Evolutionary conservation across 768 basidiomycete genomes (phyloP), one percentile per base, ranked within the genome.

Genomic region (Leccinum imitatum): DNA sequence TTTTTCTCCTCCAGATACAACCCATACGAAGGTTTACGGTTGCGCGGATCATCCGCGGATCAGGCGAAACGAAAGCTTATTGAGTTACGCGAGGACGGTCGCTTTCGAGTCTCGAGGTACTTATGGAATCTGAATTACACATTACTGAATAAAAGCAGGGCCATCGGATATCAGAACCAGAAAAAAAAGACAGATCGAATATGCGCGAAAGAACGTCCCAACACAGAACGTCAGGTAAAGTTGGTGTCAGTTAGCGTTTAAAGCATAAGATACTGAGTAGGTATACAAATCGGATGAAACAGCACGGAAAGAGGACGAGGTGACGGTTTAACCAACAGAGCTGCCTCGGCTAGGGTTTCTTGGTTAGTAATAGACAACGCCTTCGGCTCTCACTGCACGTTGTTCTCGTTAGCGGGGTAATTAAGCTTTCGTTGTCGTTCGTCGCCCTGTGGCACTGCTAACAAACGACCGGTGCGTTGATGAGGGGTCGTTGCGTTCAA

Each of bases 181-280:
- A 51, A 54, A 51, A 65, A 19, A 46, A 46, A 35, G 37, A 37
- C n/a, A 51, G 53, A 27, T 53, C 53, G 47, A 46, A 62, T 46
- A 50, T 54, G 50, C 37, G 53, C 54, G 48, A 54, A 23, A 53
- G 33, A 56, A 59, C 44, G n/a, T 5, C 46, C 50, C 53, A 63
- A 60, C 25, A 46, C 53, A 51, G 53, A 55, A 35, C 54, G 44
- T 58, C 59, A 39, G 53, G 67, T 70, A 63, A 63, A 71, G 25
- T 41, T 53, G 50, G 54, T 53, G 48, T 62, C 61, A 58, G 63
- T 68, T 75, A 68, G 63, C 59, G 48, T 69, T 73, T 71, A 73
- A 68, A 50, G 46, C 63, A 75, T 75, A 73, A 75, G 35, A 65
- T 64, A 68, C 44, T 19, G 52, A 61, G 60, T 73, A 66, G 30